phyloP scores from a whole-genome alignment of 345 rosid genomes.

The Capsella bursapastoris region DNA sequence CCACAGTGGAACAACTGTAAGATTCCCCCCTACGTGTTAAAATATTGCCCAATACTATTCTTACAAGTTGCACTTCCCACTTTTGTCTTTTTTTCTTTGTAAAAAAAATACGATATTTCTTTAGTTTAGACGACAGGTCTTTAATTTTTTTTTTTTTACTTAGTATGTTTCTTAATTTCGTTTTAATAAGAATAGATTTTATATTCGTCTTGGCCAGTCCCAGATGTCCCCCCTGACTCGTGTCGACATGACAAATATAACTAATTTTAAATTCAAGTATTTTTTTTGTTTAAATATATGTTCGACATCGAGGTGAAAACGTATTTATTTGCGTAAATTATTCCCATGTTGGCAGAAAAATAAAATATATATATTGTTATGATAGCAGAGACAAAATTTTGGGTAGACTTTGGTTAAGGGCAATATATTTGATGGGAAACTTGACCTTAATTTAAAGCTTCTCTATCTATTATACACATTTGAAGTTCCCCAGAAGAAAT shows the following conservation, averaged over 20 bases:
- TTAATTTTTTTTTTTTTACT: background rate
- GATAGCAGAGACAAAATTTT: background rate
- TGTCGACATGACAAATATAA: background rate
- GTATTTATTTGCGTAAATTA: background rate
- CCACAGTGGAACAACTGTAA: slow-evolving; percentile 46
- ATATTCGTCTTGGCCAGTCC: slow-evolving; percentile 28
- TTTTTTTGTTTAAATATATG: background rate
- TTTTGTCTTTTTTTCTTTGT: background rate
- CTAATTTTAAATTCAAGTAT: background rate
- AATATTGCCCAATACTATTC: slow-evolving; percentile 37
- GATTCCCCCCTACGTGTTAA: slow-evolving; percentile 41
- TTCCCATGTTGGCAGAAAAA: slow-evolving; percentile 1
- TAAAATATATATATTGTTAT: background rate
- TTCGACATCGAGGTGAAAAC: slow-evolving; percentile 34
- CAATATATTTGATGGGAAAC: slow-evolving; percentile 9
- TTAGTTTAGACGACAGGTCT: slow-evolving; percentile 12
- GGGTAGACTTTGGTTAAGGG: slow-evolving; percentile 16
- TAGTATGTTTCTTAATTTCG: background rate
- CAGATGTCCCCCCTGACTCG: slow-evolving; percentile 37
- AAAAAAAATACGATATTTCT: background rate
- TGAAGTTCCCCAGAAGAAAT: background rate
- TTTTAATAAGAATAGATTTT: slow-evolving; percentile 22
- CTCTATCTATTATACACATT: background rate
- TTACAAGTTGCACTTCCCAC: slow-evolving; percentile 39
- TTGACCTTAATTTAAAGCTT: slow-evolving; percentile 23